A percentile compares a stretch with the other conserved stretches of the same genome.
Evolutionary conservation across 2,329 filamentous ascomycete genomes (phyloP).

Genomic region (Phoma sp.): DNA sequence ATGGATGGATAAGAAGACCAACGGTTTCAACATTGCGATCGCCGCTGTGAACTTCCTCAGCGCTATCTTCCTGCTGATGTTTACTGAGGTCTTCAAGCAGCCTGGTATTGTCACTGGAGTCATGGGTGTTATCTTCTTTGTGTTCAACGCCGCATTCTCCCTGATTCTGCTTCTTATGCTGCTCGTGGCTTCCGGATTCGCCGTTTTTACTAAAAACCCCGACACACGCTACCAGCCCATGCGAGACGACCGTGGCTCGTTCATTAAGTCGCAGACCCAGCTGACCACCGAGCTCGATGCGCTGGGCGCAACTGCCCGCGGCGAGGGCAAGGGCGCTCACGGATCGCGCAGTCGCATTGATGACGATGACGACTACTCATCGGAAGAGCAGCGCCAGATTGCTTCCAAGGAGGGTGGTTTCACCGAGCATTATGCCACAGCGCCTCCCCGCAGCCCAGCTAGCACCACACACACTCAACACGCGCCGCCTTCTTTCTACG

Average conservation of each 20-base stretch:
- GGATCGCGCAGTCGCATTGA: conserved; percentile 65
- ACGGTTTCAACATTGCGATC: conserved; percentile 94
- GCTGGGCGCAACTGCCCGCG: conserved; percentile 84
- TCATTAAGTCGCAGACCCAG: conserved; percentile 94
- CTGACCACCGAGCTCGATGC: conserved; percentile 90
- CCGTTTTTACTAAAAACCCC: conserved; percentile 89
- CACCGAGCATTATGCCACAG: conserved; percentile 51
- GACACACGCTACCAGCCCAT: conserved; percentile 95
- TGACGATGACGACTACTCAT: conserved; percentile 72
- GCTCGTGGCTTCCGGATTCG: conserved; percentile 75
- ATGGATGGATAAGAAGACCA: conserved; percentile 99
- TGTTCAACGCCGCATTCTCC: conserved; percentile 84
- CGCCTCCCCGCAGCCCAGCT: conserved; percentile 57
- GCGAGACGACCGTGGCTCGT: conserved; percentile 93
- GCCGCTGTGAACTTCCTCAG: conserved; percentile 89
- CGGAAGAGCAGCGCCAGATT: conserved; percentile 42
- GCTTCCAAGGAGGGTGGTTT: conserved; percentile 43
- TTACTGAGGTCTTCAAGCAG: conserved; percentile 84
- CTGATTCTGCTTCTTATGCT: conserved; percentile 83
- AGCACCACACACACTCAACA: conserved; percentile 23
- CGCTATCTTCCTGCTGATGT: conserved; percentile 85
- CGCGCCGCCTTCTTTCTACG: conserved; percentile 36
- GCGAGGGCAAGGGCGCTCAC: conserved; percentile 64
- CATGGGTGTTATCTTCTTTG: conserved; percentile 87
- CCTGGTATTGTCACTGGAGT: conserved; percentile 84